Evolutionary conservation across 2,329 filamentous ascomycete species (phyloP).

Genomic region (Penicillium corylophilum): DNA sequence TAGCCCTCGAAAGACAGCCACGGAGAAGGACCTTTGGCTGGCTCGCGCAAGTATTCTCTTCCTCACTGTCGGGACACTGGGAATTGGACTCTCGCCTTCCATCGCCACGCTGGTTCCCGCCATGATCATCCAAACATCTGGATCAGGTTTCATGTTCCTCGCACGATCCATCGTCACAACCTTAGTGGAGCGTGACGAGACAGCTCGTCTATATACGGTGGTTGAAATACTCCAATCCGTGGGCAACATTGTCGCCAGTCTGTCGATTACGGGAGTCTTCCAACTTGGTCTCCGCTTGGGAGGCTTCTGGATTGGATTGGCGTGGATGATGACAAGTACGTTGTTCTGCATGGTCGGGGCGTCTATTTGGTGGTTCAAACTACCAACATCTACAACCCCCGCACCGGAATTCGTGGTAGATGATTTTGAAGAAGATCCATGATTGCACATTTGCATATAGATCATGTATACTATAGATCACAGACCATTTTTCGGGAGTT

Average conservation of each 20-base stretch:
- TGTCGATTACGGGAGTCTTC: slow-evolving; percentile 48
- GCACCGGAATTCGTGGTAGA: slow-evolving; percentile 20
- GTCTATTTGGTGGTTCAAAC: slow-evolving; percentile 28
- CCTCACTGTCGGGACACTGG: slow-evolving; percentile 45
- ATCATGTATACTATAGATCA: slow-evolving; percentile 1
- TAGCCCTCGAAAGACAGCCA: slow-evolving; percentile 37
- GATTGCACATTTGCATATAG: neutral
- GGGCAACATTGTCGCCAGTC: slow-evolving; percentile 49
- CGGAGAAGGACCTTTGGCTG: slow-evolving; percentile 48
- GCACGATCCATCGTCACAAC: slow-evolving; percentile 50
- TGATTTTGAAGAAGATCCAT: slow-evolving; percentile 18
- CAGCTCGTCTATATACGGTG: slow-evolving; percentile 51
- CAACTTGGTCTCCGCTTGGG: slow-evolving; percentile 49
- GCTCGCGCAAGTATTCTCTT: slow-evolving; percentile 47
- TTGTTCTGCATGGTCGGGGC: slow-evolving; percentile 34
- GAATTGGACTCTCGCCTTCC: slow-evolving; percentile 48
- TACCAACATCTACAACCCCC: slow-evolving; percentile 13
- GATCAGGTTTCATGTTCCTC: slow-evolving; percentile 49
- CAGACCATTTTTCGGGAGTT: slow-evolving; percentile 5
- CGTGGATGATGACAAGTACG: slow-evolving; percentile 44
- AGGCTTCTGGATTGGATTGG: slow-evolving; percentile 49
- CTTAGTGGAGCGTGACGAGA: slow-evolving; percentile 49
- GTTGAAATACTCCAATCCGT: slow-evolving; percentile 51
- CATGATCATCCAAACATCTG: slow-evolving; percentile 49
- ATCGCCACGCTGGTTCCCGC: slow-evolving; percentile 45